phyloP scores from a whole-genome alignment of 768 basidiomycete genomes.

The Mycena sanguinolenta region DNA sequence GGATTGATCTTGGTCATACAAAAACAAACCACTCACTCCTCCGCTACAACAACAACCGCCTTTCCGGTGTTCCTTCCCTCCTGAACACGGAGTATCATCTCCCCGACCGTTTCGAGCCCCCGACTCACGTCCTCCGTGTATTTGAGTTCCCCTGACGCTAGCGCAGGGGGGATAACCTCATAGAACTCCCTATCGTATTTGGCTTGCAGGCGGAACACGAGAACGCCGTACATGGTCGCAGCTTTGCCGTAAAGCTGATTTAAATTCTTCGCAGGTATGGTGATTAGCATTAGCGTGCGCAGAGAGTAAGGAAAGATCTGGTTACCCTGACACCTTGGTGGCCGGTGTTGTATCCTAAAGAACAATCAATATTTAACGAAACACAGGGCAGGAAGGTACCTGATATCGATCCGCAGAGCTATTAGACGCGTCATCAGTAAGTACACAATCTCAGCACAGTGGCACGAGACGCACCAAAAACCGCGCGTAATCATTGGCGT shows the following conservation, averaged over 20 bases:
- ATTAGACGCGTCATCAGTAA: neutral
- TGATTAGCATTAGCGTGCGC: too few species aligned
- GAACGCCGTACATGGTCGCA: conserved; percentile 55
- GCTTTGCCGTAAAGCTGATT: conserved; percentile 56
- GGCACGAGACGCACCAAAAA: conserved; percentile 60
- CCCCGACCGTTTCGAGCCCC: too few species aligned
- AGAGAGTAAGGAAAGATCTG: neutral
- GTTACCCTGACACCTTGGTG: conserved; percentile 45
- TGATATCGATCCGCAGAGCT: conserved; percentile 60
- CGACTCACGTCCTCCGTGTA: conserved; percentile 59
- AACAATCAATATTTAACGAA: neutral
- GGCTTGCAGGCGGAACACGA: conserved; percentile 45
- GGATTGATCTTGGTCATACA: too few species aligned
- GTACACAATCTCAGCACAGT: conserved; percentile 7
- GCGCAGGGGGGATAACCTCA: conserved; percentile 41
- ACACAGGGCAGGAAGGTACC: conserved; percentile 17
- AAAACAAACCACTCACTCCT: too few species aligned
- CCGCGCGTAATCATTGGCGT: conserved; percentile 58
- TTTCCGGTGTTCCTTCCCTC: conserved; percentile 50
- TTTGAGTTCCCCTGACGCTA: neutral
- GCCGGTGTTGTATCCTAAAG: conserved; percentile 50
- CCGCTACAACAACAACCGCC: conserved; percentile 22
- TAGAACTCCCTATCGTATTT: conserved; percentile 61
- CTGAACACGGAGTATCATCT: conserved; percentile 44
- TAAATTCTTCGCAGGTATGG: too few species aligned